Base-by-base conservation (phyloP, 352 stramenopile genomes). In the Globisporangium cylindrosporum region DNA sequence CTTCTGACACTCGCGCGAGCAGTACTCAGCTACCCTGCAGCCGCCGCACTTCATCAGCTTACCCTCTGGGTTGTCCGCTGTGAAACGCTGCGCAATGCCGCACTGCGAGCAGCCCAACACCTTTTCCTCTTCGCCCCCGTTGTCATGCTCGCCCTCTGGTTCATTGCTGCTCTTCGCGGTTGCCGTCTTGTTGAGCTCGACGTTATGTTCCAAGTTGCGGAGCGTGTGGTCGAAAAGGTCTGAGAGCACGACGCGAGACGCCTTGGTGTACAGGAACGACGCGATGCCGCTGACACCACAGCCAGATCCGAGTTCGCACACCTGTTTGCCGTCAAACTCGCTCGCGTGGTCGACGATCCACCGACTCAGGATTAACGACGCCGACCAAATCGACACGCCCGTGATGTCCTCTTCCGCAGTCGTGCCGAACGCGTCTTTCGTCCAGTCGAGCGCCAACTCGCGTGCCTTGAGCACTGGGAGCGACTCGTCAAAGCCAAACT, bases 301-400 rank as follows among this genome's bases (percentile, higher is more conserved):
- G 38, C 89, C 89, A 9, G 89, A 90, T 46, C 89, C 89, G 1
- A 96, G 71, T 64, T 96, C 89, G 34, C 86, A 95, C 12, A 96
- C 87, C 24, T 83, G 69, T 64, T 95, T 96, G 55, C 76, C 75
- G 9, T 80, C 72, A 61, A 95, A 96, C 6, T 83, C 48, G 1
- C 73, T 66, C 15, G 77, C 74, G 49, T 93, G 73, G 54, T 90
- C 82, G 34, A 96, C 82, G 57, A 96, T 73, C 87, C 87, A 96
- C 24, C 87, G 87, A 78, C 83, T 92, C 32, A 96, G 64, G 53
- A 96, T 84, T 1, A 96, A 73, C 29, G 89, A 89, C 46, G 89
- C 89, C n/a, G 89, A 96, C 89, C 89, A 96, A 64, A 95, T 93
- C 18, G 86, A 93, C 10, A 96, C 86, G 20, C 89, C 89, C 2